Base-by-base conservation (phyloP, 495 filamentous ascomycete species). In the Aspergillus egyptiacus region DNA sequence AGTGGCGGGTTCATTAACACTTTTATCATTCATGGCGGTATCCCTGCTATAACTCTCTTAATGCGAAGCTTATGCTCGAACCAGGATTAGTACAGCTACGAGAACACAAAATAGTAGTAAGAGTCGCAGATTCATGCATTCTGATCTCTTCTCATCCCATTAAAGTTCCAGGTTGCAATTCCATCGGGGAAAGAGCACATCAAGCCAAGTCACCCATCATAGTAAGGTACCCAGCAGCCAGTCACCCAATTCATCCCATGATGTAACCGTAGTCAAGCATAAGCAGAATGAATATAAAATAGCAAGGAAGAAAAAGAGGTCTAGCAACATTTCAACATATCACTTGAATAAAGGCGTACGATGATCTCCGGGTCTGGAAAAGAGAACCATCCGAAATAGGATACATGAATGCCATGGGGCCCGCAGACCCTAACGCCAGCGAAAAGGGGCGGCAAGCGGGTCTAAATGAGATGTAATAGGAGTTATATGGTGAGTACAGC, bases 311-410 rank as follows among this genome's bases (percentile, higher is more conserved):
- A 36, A 44, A 38, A 44, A 1, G 22, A 28, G 20, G 48, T 51
- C 40, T 45, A 45, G 23, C 35, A 44, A 45, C 35, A 51, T 51
- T 46, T 48, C 51, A 31, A 44, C 38, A 53, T 32, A 46, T 48
- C 37, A 23, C 44, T 38, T 32, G 28, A 24, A 48, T 24, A 37
- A 32, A 10, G 10, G 28, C 37, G 11, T n/a, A 13, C n/a, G 22
- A 39, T 22, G 36, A 23, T 39, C 36, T 39, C 36, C 36, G 18
- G 18, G 15, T 39, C 36, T 6, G 2, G 18, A n/a, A n/a, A 9
- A 27, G 22, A 40, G 25, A 42, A 13, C 28, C 39, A 28, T 42
- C 25, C 39, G 6, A 17, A 46, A 17, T 35, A 46, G 27, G 43
- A 25, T 46, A 46, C 43, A 46, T 35, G 43, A 28, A 46, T 36